Evolutionary conservation across 2,329 filamentous ascomycete species (phyloP).

Genomic region (Uncinocarpus reesii): DNA sequence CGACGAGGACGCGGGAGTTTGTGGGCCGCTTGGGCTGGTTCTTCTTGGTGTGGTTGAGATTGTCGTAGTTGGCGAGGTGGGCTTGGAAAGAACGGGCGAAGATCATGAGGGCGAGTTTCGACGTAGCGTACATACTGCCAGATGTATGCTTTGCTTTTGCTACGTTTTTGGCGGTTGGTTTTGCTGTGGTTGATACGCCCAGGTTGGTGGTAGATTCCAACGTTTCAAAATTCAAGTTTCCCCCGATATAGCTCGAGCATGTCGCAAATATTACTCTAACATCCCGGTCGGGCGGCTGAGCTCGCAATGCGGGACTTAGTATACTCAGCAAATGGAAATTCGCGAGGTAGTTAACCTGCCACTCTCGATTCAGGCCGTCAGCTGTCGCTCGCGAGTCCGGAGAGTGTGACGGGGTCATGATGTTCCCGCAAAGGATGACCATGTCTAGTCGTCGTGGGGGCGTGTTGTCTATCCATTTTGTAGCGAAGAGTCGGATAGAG

Average conservation of each 20-base stretch:
- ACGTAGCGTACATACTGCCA: conserved; percentile 49
- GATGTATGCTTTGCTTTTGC: conserved; percentile 18
- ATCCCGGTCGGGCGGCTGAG: conserved; percentile 87
- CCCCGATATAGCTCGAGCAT: conserved; percentile 78
- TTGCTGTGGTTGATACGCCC: too few species aligned
- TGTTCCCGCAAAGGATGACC: conserved; percentile 77
- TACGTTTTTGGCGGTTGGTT: conserved; percentile 13
- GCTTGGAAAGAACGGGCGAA: conserved; percentile 90
- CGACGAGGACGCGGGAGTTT: conserved; percentile 73
- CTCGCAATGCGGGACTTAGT: conserved; percentile 76
- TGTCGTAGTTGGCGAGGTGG: conserved; percentile 71
- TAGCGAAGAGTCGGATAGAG: conserved; percentile 85
- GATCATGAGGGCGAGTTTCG: conserved; percentile 67
- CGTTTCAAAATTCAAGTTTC: conserved; percentile 46
- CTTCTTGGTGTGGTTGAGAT: conserved; percentile 51
- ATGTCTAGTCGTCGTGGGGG: conserved; percentile 82
- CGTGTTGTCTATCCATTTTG: conserved; percentile 94
- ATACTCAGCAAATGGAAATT: conserved; percentile 94
- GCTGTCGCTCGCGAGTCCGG: conserved; percentile 50
- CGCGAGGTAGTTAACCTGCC: conserved; percentile 89
- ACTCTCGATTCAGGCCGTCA: conserved; percentile 78
- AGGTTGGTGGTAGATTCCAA: conserved; percentile 25
- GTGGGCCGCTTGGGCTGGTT: conserved; percentile 48
- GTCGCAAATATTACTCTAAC: conserved; percentile 78
- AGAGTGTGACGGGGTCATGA: conserved; percentile 56